Evolutionary conservation across 768 basidiomycete species (phyloP), one percentile per base, ranked within the genome.

Genomic region (Rickenella mellea): DNA sequence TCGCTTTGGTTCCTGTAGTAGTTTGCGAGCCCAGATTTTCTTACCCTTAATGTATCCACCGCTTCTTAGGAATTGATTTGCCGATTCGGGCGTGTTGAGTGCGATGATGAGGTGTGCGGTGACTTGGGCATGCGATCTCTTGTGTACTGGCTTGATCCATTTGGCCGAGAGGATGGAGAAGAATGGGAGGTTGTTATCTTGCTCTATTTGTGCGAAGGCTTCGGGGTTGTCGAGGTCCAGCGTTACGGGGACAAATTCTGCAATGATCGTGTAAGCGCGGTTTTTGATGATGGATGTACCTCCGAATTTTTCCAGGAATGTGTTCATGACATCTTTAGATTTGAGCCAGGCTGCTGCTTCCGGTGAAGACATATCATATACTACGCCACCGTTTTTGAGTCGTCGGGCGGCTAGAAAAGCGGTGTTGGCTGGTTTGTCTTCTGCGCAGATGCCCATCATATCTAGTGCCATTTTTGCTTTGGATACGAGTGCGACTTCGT

Each of bases 71-170:
- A n/a, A n/a, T 0, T 27, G 17, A 48, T 63, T 64, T 4, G 57
- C 59, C n/a, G 42, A 32, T 7, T 52, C 39, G 1, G 45, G 27
- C 8, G 44, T 32, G 9, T 8, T 19, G 28, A 64, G 48, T 0
- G 43, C 43, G 3, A 64, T 24, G 5, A 62, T 46, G 0, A 54
- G 36, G 33, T 59, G 55, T 0, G 58, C 58, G 0, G 44, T 41
- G 4, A 33, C 40, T 40, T 63, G 65, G 0, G 31, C 36, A 5
- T 19, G 20, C n/a, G 11, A 6, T 2, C 57, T 44, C 2, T 39
- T 15, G 11, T 51, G 44, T 0, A 43, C 17, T 0, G 56, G 49
- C 31, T 63, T 63, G 15, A 64, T 55, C 52, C 48, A 66, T 8
- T 46, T 41, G 2, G 53, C 54, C 4, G 17, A 14, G 0, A 25